These are phyloP conservation scores for Coemansia sp. DNA, from an alignment of 192 early-diverging fungal genomes.

Conservation along the genomic window DNA sequence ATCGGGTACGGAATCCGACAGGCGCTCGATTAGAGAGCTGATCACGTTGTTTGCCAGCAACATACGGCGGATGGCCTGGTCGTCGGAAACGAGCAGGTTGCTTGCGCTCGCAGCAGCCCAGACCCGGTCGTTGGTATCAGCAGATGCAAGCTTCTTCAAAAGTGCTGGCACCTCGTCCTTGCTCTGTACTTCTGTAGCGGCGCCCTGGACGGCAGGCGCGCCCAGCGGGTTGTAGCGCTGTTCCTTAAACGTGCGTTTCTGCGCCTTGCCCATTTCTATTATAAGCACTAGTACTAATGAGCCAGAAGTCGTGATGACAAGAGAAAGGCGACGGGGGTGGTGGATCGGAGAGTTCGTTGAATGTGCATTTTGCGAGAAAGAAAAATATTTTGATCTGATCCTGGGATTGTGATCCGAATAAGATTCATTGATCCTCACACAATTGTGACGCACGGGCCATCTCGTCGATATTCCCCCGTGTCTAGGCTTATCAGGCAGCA, in stretches of 20 bases:
- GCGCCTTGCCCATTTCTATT: slow-evolving; percentile 56
- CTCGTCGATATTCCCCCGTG: no score
- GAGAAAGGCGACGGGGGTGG: background rate
- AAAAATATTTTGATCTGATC: slow-evolving; percentile 1
- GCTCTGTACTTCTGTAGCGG: slow-evolving; percentile 25
- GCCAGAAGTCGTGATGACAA: background rate
- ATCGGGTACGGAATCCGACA: slow-evolving; percentile 69
- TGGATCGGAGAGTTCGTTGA: background rate
- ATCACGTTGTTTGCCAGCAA: slow-evolving; percentile 74
- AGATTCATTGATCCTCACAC: no score
- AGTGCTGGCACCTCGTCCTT: slow-evolving; percentile 42
- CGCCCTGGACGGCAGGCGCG: slow-evolving; percentile 20
- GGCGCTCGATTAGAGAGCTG: slow-evolving; percentile 64
- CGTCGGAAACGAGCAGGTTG: slow-evolving; percentile 61
- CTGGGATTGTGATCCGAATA: background rate
- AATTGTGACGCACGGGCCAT: no score
- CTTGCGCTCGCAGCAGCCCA: slow-evolving; percentile 89
- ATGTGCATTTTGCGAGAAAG: background rate
- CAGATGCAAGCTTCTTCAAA: slow-evolving; percentile 61
- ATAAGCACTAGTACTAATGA: no score
- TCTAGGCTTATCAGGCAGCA: no score
- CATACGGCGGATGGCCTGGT: slow-evolving; percentile 55
- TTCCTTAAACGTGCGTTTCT: slow-evolving; percentile 45
- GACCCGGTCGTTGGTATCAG: slow-evolving; percentile 70
- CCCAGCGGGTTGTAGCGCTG: slow-evolving; percentile 44